Conservation (phyloP, 2,329 filamentous ascomycete species). For the Penicillium concentricum region DNA sequence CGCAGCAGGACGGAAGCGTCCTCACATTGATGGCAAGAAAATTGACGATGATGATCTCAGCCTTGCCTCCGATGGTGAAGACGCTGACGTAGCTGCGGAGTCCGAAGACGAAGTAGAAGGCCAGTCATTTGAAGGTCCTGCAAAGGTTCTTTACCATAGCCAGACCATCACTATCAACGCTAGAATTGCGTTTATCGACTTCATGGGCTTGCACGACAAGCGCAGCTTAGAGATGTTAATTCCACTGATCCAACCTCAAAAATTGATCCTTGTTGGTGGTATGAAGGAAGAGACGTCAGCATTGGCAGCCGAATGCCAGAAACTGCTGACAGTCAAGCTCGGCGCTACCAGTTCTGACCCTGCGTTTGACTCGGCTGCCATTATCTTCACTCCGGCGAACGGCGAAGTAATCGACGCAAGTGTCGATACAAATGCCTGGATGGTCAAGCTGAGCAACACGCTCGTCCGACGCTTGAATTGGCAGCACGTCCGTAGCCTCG, state of each 20-base stretch:
- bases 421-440: constrained; percentile 97
- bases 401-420: constrained; percentile 80
- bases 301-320: constrained; percentile 77
- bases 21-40: constrained; percentile 45
- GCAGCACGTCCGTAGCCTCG: constrained; percentile 88
- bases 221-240: constrained; percentile 93
- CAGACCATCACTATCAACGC: constrained; percentile 67
- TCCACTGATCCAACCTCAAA: constrained; percentile 87
- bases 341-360: constrained; percentile 26
- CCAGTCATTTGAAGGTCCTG: constrained; percentile 61
- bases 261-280: constrained; percentile 88
- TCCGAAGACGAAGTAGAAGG: constrained; percentile 56
- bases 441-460: constrained; percentile 80
- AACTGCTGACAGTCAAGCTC: constrained; percentile 54
- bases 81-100: constrained; percentile 58
- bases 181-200: constrained; percentile 84
- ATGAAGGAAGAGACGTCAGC: constrained; percentile 72
- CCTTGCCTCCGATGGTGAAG: constrained; percentile 53
- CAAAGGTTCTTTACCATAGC: constrained; percentile 67
- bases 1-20: constrained; percentile 57
- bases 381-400: constrained; percentile 79
- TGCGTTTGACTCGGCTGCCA: constrained; percentile 53
- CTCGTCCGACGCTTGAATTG: constrained; percentile 86
- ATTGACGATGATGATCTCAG: constrained; percentile 47
- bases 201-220: constrained; percentile 87